Conservation (phyloP, 768 basidiomycete species). For the Mycena galericulata region DNA sequence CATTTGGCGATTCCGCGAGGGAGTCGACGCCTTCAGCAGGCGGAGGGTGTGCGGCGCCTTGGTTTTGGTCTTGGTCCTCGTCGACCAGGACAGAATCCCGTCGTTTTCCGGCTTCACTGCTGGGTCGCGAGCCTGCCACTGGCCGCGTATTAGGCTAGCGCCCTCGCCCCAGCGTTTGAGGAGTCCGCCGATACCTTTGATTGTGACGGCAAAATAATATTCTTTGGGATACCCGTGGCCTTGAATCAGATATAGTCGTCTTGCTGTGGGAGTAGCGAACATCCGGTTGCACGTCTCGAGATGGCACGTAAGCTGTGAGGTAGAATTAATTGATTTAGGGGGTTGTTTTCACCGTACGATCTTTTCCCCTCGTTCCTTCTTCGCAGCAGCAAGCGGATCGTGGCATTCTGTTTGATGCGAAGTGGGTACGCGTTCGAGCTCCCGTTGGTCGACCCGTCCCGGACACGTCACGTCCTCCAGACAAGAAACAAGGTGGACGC, state of each 20-base stretch:
- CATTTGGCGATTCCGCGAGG: constrained; percentile 59
- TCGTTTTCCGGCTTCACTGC: not conserved
- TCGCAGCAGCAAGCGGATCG: constrained; percentile 83
- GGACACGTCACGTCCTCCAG: no score
- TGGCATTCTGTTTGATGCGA: constrained; percentile 91
- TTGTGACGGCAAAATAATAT: constrained; percentile 92
- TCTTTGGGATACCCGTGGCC: constrained; percentile 88
- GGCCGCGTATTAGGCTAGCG: constrained; percentile 79
- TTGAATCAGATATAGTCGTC: constrained; percentile 85
- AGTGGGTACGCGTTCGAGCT: constrained; percentile 17
- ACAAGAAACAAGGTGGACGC: no score
- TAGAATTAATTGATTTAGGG: constrained; percentile 25
- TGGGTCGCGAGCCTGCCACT: constrained; percentile 65
- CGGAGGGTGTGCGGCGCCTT: constrained; percentile 29
- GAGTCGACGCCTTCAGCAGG: constrained; percentile 54
- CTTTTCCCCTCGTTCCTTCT: constrained; percentile 85
- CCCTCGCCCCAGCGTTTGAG: constrained; percentile 87
- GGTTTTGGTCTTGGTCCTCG: constrained; percentile 38
- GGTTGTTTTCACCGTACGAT: constrained; percentile 65
- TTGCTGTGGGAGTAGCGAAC: constrained; percentile 79
- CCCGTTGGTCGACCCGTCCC: no score
- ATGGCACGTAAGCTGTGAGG: constrained; percentile 80
- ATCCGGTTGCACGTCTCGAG: constrained; percentile 66
- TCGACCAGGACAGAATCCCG: constrained; percentile 34
- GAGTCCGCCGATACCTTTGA: constrained; percentile 88